Evolutionary conservation across 768 basidiomycete species (phyloP).

Genomic region (Agaricus blazei): DNA sequence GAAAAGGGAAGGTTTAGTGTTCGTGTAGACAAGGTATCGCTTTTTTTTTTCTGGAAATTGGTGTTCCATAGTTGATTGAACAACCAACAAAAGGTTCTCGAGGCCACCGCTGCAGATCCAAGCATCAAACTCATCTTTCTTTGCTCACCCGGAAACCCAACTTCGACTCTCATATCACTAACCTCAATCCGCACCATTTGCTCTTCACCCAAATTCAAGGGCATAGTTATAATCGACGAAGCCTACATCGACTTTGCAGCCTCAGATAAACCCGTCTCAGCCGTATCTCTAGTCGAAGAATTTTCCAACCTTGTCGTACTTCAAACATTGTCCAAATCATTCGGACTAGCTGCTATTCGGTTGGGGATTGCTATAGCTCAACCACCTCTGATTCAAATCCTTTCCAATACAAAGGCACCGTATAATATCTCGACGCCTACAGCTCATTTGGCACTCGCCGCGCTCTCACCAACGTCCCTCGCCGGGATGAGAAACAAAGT

Average conservation of each 20-base stretch:
- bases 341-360: conserved; percentile 91
- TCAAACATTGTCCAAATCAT: conserved; percentile 95
- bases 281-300: conserved; percentile 65
- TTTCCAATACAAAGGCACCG: conserved; percentile 94
- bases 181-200: conserved; percentile 62
- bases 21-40: conserved; percentile 63
- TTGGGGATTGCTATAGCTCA: conserved; percentile 89
- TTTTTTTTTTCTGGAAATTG: conserved; percentile 1
- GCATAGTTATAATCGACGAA: conserved; percentile 92
- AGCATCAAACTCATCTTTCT: conserved; percentile 89
- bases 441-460: conserved; percentile 73
- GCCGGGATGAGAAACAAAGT: conserved; percentile 62
- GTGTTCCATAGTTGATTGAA: background rate
- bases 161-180: conserved; percentile 81
- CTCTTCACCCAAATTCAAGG: conserved; percentile 79
- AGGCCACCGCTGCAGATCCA: conserved; percentile 61
- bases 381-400: conserved; percentile 84
- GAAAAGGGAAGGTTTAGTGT: conserved; percentile 69
- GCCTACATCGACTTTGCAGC: conserved; percentile 95
- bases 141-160: conserved; percentile 97
- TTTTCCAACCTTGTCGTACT: conserved; percentile 91
- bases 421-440: conserved; percentile 95
- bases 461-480: conserved; percentile 66
- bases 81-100: conserved; percentile 53
- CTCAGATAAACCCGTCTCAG: conserved; percentile 40